These are phyloP conservation scores for Atkinsonella hypoxylon DNA, from an alignment of 2,329 filamentous ascomycete species.

Conservation along the genomic window DNA sequence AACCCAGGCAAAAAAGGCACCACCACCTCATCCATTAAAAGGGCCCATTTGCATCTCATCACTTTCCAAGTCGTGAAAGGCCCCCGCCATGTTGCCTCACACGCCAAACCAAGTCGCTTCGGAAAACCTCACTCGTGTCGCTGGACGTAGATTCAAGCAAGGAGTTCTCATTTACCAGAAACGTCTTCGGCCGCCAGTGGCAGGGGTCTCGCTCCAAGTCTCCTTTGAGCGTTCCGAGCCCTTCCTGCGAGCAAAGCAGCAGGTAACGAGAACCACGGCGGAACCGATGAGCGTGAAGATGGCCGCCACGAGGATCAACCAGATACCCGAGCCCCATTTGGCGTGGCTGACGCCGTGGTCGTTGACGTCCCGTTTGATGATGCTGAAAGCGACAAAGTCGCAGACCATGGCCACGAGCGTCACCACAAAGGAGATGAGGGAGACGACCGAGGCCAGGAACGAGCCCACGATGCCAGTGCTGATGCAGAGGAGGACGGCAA, in stretches of 20 bases:
- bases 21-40: background rate
- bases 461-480: constrained; percentile 41
- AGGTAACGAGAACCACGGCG: constrained; percentile 47
- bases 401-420: constrained; percentile 36
- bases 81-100: too few species aligned
- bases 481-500: constrained; percentile 44
- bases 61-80: background rate
- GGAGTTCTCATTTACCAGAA: constrained; percentile 10
- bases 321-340: constrained; percentile 41
- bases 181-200: constrained; percentile 4
- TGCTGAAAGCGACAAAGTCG: constrained; percentile 46
- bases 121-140: too few species aligned
- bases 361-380: constrained; percentile 43
- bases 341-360: constrained; percentile 33
- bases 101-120: too few species aligned
- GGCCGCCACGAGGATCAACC: constrained; percentile 45
- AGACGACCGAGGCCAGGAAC: constrained; percentile 36
- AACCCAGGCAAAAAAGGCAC: background rate
- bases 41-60: background rate
- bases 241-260: constrained; percentile 39
- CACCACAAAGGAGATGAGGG: constrained; percentile 38
- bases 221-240: constrained; percentile 15
- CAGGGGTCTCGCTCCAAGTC: constrained; percentile 10
- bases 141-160: background rate
- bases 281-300: constrained; percentile 42